Evolutionary conservation across 495 filamentous ascomycete genomes (phyloP), one percentile per base, ranked within the genome.

Genomic region (Penicillium samsonianum): DNA sequence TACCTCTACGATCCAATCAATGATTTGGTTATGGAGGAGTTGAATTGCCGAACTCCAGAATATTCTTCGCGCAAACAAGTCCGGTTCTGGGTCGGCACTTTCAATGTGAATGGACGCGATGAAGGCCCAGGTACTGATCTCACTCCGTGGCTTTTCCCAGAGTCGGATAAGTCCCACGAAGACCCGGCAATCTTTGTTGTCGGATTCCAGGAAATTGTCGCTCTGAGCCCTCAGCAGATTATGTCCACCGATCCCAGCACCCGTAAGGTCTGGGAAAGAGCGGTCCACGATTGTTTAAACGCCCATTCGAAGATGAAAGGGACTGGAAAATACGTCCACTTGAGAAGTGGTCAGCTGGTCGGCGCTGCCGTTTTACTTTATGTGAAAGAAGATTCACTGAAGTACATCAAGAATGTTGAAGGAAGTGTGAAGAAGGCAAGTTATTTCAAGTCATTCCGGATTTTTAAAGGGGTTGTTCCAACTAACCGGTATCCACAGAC

Each of bases 171-270:
- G 19, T 61, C 67, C 5, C 41, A 63, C 28, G 69, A 73, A 25
- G 67, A 71, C 43, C 74, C 77, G 8, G 60, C 55, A 5, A 88
- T 99, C 33, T 83, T 95, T 49, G 92, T 85, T 9, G 85, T 96
- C 28, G 94, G 91, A 0, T 98, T 99, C 62, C 94, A 99, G 64
- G 94, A 99, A 74, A 98, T 99, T 52, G 95, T 99, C 16, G 87
- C 93, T 65, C 79, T 99, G 14, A 96, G 90, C 64, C 93, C 95
- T 17, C 93, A 98, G 70, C 95, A 99, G 66, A 98, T 99, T 65
- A 98, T 99, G 92, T 95, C 94, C 51, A 97, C 92, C 38, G 92
- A 98, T 77, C 94, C 95, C 22, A 82, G 82, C 9, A 84, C 89
- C 54, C 87, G 92, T 50, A 87, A 92, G 65, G 74, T 82, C 20